Conservation (phyloP, 176 grass and related monocot genomes). For the Puccinellia tenuiflora region DNA sequence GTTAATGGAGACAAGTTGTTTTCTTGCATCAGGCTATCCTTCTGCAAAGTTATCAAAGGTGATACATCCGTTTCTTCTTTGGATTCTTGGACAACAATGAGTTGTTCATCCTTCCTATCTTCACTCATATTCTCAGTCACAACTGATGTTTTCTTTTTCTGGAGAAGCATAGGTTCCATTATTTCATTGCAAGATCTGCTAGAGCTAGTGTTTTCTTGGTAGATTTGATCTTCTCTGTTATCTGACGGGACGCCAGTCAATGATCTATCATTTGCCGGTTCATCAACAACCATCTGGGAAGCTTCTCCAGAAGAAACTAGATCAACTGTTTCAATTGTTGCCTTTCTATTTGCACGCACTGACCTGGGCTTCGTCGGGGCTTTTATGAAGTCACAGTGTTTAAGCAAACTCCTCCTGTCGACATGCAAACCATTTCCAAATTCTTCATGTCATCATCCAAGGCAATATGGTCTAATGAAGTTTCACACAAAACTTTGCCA, state of each 20-base stretch:
- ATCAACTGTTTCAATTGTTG: conserved; percentile 12
- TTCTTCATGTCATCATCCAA: background rate
- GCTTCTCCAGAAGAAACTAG: conserved; percentile 30
- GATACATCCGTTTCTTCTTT: conserved; percentile 22
- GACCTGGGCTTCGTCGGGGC: conserved; percentile 59
- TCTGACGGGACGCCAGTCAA: conserved; percentile 18
- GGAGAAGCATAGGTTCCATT: conserved; percentile 7
- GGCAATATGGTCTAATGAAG: conserved; percentile 2
- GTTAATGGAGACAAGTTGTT: conserved; percentile 9
- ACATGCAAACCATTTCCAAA: conserved; percentile 20
- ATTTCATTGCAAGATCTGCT: background rate
- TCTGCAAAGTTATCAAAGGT: background rate
- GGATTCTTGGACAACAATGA: conserved; percentile 31
- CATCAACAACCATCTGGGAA: conserved; percentile 29
- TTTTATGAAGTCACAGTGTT: conserved; percentile 48
- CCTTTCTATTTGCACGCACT: conserved; percentile 35
- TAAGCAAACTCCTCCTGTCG: conserved; percentile 35
- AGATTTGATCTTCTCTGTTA: conserved; percentile 26
- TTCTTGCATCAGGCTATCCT: conserved; percentile 33
- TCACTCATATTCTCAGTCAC: conserved; percentile 21
- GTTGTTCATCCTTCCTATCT: conserved; percentile 31
- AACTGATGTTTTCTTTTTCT: conserved; percentile 31
- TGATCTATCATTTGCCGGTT: conserved; percentile 17
- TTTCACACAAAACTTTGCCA: background rate
- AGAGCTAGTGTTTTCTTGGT: conserved; percentile 12